These are phyloP conservation scores for Xylaria sp. DNA, from an alignment of 495 filamentous ascomycete species.

Conservation along the genomic window DNA sequence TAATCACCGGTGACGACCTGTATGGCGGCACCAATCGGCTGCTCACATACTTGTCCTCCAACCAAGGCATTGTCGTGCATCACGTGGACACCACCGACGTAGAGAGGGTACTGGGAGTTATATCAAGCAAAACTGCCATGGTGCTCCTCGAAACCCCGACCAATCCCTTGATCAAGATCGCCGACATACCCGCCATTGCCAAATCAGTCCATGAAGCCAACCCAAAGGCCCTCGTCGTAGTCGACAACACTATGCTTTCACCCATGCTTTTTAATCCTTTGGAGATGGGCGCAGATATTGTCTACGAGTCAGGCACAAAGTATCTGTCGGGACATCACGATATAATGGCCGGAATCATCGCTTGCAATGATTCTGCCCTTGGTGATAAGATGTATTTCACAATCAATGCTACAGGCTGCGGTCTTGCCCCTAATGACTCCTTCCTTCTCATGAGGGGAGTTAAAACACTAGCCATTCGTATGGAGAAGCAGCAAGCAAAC, in stretches of 20 bases:
- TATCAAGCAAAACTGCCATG: conserved; percentile 87
- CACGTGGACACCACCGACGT: conserved; percentile 91
- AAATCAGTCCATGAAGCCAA: conserved; percentile 77
- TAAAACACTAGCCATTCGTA: conserved; percentile 94
- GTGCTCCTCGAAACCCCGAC: conserved; percentile 95
- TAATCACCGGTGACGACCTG: conserved; percentile 94
- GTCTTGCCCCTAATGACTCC: conserved; percentile 90
- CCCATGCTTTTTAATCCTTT: conserved; percentile 91
- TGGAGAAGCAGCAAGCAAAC: conserved; percentile 97
- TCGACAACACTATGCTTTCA: conserved; percentile 99
- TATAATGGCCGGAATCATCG: conserved; percentile 96
- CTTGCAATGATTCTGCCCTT: conserved; percentile 78
- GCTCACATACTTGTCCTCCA: conserved; percentile 85
- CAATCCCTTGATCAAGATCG: conserved; percentile 97
- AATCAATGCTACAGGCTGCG: conserved; percentile 94
- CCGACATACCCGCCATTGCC: conserved; percentile 84
- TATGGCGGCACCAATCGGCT: conserved; percentile 96
- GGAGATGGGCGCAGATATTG: conserved; percentile 92
- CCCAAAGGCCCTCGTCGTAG: conserved; percentile 80
- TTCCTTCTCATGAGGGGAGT: conserved; percentile 94
- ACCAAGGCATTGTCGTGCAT: conserved; percentile 89
- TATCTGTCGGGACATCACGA: conserved; percentile 98
- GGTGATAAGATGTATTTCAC: conserved; percentile 94
- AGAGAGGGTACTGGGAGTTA: conserved; percentile 68
- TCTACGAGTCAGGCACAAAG: conserved; percentile 97